Percentiles rank a stretch among this genome's conserved stretches.
phyloP scores from a whole-genome alignment of 2,329 filamentous ascomycete genomes.

The Epicoccum nigrum region DNA sequence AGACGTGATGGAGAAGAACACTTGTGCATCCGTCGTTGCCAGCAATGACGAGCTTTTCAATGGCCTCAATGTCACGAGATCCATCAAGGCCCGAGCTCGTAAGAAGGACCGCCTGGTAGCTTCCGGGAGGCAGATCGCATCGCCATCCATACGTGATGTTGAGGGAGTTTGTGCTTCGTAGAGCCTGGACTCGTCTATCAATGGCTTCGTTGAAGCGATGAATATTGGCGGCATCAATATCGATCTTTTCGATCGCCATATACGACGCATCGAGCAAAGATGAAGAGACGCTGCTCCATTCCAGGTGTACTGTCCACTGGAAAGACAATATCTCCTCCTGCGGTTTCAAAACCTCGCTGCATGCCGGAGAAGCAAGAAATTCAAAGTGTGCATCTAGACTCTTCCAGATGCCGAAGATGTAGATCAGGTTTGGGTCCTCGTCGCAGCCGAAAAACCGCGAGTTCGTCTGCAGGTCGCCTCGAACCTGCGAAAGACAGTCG shows the following conservation, averaged over 20 bases:
- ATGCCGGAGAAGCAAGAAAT: constrained; percentile 36
- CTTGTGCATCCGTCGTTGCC: constrained; percentile 21
- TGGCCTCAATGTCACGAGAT: constrained; percentile 23
- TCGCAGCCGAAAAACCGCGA: constrained; percentile 40
- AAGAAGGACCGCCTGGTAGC: constrained; percentile 32
- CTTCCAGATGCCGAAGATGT: constrained; percentile 42
- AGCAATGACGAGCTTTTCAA: constrained; percentile 6
- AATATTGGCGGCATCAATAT: constrained; percentile 17
- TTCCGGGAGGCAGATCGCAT: constrained; percentile 29
- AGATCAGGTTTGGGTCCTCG: constrained; percentile 35
- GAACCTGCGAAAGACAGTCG: constrained; percentile 37
- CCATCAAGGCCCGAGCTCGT: constrained; percentile 29
- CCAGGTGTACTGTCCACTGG: constrained; percentile 37
- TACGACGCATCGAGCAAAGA: constrained; percentile 35
- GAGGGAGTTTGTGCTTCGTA: constrained; percentile 21
- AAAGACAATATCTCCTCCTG: constrained; percentile 40
- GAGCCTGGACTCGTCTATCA: constrained; percentile 17
- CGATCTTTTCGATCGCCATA: constrained; percentile 30
- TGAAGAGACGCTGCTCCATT: constrained; percentile 26
- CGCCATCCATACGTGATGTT: constrained; percentile 33
- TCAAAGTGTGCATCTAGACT: constrained; percentile 35
- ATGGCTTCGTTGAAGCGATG: constrained; percentile 23
- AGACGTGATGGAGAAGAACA: constrained; percentile 23
- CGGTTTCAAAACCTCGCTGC: constrained; percentile 34
- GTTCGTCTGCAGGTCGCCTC: constrained; percentile 33